phyloP scores from a whole-genome alignment of 2,329 filamentous ascomycete genomes.

The Diaporthe humulicola region DNA sequence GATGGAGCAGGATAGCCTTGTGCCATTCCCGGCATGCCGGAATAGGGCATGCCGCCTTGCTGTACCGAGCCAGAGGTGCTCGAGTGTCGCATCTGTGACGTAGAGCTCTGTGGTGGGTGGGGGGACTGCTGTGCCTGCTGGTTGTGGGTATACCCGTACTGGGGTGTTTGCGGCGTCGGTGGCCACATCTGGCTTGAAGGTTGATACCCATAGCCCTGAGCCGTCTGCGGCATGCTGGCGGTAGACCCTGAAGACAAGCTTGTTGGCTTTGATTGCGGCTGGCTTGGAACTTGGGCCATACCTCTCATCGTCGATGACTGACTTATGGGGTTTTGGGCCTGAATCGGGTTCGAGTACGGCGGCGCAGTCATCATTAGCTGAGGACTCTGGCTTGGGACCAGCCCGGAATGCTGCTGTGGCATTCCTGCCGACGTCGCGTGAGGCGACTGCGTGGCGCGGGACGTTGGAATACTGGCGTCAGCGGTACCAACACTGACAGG shows the following conservation, averaged over 20 bases:
- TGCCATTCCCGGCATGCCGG: constrained; percentile 72
- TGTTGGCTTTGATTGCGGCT: constrained; percentile 77
- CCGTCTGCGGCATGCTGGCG: constrained; percentile 63
- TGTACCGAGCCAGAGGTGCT: constrained; percentile 68
- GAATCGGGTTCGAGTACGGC: constrained; percentile 78
- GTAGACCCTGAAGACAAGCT: constrained; percentile 68
- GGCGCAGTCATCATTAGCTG: constrained; percentile 76
- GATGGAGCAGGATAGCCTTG: constrained; percentile 69
- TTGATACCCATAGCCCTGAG: constrained; percentile 73
- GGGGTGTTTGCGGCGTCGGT: constrained; percentile 74
- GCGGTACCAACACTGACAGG: constrained; percentile 51
- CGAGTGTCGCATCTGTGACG: constrained; percentile 72
- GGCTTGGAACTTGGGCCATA: constrained; percentile 72
- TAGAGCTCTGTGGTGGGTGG: constrained; percentile 69
- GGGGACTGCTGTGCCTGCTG: constrained; percentile 63
- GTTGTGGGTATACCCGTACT: constrained; percentile 67
- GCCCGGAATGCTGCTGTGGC: constrained; percentile 63
- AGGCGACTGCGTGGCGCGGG: constrained; percentile 69
- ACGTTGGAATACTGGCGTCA: constrained; percentile 61
- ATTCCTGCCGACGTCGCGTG: constrained; percentile 67
- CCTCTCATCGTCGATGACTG: constrained; percentile 79
- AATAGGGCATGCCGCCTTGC: constrained; percentile 69
- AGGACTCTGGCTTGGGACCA: constrained; percentile 72
- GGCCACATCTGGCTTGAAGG: constrained; percentile 75
- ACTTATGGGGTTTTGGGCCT: constrained; percentile 78